phyloP scores from a whole-genome alignment of 1,139 yeast genomes.

The Zygosaccharomyces sapae region DNA sequence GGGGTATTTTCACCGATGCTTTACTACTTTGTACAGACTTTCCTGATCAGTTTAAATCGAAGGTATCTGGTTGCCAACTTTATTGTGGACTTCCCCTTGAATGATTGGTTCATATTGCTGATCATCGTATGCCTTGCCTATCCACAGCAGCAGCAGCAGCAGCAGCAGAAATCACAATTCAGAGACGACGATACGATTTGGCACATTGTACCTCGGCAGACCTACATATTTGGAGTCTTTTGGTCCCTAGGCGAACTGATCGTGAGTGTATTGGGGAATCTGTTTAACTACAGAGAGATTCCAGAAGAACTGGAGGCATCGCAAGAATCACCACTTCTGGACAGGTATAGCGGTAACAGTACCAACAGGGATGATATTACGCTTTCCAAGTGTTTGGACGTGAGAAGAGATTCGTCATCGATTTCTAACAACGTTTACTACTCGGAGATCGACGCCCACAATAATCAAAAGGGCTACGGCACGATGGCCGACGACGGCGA shows the following conservation, averaged over 20 bases:
- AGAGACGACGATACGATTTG: conserved; percentile 20
- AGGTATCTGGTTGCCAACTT: conserved; percentile 24
- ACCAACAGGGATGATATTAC: conserved; percentile 27
- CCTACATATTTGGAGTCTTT: conserved; percentile 35
- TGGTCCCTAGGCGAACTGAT: conserved; percentile 35
- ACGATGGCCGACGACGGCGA: conserved; percentile 7
- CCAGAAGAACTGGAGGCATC: conserved; percentile 9
- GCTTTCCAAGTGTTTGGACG: conserved; percentile 31
- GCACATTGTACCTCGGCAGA: conserved; percentile 37
- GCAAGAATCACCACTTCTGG: conserved; percentile 3
- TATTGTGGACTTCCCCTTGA: conserved; percentile 30
- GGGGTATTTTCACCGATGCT: conserved; percentile 36
- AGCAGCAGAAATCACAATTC: neutral
- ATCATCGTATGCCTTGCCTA: conserved; percentile 35
- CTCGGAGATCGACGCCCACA: conserved; percentile 11
- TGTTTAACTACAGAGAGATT: conserved; percentile 30
- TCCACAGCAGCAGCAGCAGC: conserved; percentile 28
- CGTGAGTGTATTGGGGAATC: conserved; percentile 26
- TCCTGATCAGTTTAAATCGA: conserved; percentile 25
- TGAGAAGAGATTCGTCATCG: conserved; percentile 29
- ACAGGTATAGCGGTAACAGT: neutral
- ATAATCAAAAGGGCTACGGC: conserved; percentile 12
- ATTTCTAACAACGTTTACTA: conserved; percentile 35
- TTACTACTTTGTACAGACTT: conserved; percentile 29
- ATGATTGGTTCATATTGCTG: conserved; percentile 34